Evolutionary conservation across 208 protist species (phyloP), one percentile per base, ranked within the genome.

Genomic region (Acanthamoeba triangularis): DNA sequence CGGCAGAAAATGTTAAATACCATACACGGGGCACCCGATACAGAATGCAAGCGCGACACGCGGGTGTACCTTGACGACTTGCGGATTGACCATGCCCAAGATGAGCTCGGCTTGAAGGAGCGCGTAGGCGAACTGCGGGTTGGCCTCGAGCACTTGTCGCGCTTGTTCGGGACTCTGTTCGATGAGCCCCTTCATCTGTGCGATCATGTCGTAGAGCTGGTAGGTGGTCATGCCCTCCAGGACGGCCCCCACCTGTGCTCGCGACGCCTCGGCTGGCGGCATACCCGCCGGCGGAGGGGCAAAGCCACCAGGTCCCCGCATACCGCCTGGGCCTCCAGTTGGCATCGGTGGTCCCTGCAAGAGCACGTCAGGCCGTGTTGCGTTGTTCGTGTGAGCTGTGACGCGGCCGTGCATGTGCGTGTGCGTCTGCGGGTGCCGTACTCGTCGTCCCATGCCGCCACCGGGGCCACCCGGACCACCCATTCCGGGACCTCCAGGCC

Each of bases 61-160:
- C n/a, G n/a, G 25, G 49, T 37, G 33, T 20, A 87, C 78, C 56
- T 96, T 41, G 37, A 87, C 96, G 37, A 72, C 88, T 61, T 94
- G 67, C 33, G 96, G 80, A 18, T 96, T 85, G 8, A 97, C 90
- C 84, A 97, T 95, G 18, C 97, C 97, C 1, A 97, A 41, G 25
- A 84, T 54, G 14, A 97, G 82, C 52, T 96, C 94, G 10, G 96
- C 94, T 49, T 97, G 94, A 28, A 98, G 49, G 2, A 98, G 52
- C 8, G 97, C 97, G 16, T 96, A 97, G 25, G 96, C 90, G 30
- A 98, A 44, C 37, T 97, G 96, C 13, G 97, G 97, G 59, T 98
- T 97, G 5, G 78, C 47, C 4, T 95, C 37, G 23, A 98, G 61
- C 16, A 97, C 33, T 28, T 85, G 52, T 80, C 96, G 44, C 11